Evolutionary conservation across 805 yeast genomes (phyloP).

Genomic region (Barnettozyma californica): DNA sequence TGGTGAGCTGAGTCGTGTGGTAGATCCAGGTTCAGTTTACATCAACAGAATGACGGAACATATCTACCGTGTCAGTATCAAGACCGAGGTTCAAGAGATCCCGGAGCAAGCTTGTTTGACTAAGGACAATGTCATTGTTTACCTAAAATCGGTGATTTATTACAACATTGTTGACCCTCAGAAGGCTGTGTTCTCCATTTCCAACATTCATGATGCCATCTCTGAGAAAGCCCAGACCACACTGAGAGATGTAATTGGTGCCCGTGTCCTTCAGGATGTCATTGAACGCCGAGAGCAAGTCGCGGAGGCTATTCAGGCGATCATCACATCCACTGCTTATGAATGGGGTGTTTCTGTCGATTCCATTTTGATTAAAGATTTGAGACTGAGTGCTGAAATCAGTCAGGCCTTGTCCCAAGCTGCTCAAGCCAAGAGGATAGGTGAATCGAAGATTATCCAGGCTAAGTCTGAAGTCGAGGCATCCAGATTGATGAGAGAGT

Average conservation of each 20-base stretch:
- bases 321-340: slow-evolving; percentile 55
- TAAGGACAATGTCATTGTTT: slow-evolving; percentile 59
- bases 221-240: slow-evolving; percentile 69
- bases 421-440: slow-evolving; percentile 70
- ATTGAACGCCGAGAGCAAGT: slow-evolving; percentile 70
- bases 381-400: slow-evolving; percentile 48
- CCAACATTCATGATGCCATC: slow-evolving; percentile 49
- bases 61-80: slow-evolving; percentile 45
- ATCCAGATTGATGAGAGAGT: slow-evolving; percentile 72
- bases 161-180: slow-evolving; percentile 65
- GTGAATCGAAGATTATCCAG: slow-evolving; percentile 70
- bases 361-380: slow-evolving; percentile 62
- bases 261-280: slow-evolving; percentile 61
- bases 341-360: slow-evolving; percentile 72
- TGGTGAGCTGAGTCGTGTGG: slow-evolving; percentile 59
- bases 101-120: slow-evolving; percentile 68
- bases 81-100: slow-evolving; percentile 55
- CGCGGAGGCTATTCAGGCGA: slow-evolving; percentile 56
- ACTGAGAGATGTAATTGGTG: slow-evolving; percentile 65
- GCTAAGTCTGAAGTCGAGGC: slow-evolving; percentile 73
- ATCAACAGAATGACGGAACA: slow-evolving; percentile 63
- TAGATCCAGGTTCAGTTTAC: slow-evolving; percentile 63
- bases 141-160: slow-evolving; percentile 61
- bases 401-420: slow-evolving; percentile 63
- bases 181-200: slow-evolving; percentile 55